Evolutionary conservation across 768 basidiomycete genomes (phyloP), one percentile per base, ranked within the genome.

Genomic region (Tulasnella calospora): DNA sequence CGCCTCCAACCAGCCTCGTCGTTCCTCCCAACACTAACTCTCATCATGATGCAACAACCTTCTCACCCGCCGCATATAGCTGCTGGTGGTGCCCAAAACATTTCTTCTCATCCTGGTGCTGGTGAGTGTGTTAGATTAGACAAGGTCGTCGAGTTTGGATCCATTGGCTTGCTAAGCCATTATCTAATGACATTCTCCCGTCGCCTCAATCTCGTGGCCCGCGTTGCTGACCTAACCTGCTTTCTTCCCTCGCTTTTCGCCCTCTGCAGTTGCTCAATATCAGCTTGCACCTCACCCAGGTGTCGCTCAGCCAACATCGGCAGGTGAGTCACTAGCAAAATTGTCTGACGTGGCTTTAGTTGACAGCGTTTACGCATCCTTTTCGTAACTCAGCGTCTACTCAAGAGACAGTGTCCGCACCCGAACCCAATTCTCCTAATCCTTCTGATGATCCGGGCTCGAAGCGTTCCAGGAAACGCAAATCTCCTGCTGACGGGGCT

Each of bases 31-130:
- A 40, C 71, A 41, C 36, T n/a, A 4, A 40, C 36, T 30, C 38
- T 33, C 71, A 47, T 27, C 33, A 74, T 74, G 73, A 74, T 74
- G 73, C 73, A 74, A 74, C 73, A 74, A 47, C 73, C 73, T 10
- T 47, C 73, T 55, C 73, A 74, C 33, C 73, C 44, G 44, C 73
- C 73, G 23, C 73, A 44, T 10, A 55, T 55, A 36, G 41, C 44
- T 33, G 51, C 51, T 23, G n/a, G 46, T 35, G 44, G 73, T 44
- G 44, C 44, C 12, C 51, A 40, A 74, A 55, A 41, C 73, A 74
- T 74, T 23, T 27, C n/a, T 30, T 23, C 44, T 35, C 73, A 74
- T 47, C 46, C 44, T 35, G 44, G 51, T 44, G 51, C 51, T 47
- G 73, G 73, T 74, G 46, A 74, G 73, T 47, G 9, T 40, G 15